phyloP scores from a whole-genome alignment of 345 rosid species.

The Leavenworthia alabamica region DNA sequence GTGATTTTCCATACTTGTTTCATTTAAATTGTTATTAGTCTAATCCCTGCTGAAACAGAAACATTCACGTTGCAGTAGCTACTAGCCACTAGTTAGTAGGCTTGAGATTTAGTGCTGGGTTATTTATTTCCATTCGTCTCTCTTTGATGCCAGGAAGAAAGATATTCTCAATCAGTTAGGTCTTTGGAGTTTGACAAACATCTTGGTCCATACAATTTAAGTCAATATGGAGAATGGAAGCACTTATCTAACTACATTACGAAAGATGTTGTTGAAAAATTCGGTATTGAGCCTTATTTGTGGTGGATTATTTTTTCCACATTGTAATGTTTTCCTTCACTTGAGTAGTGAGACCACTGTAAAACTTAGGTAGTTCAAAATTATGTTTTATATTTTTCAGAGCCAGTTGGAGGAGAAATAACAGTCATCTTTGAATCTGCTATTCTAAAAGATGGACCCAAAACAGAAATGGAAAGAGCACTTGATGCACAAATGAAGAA shows the following conservation, averaged over 20 bases:
- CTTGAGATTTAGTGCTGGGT: not conserved
- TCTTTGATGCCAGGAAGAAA: constrained; percentile 48
- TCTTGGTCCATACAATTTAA: constrained; percentile 74
- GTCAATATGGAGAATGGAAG: constrained; percentile 67
- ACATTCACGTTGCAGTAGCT: not conserved
- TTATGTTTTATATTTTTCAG: constrained; percentile 33
- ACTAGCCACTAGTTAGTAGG: not conserved
- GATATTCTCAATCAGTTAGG: constrained; percentile 59
- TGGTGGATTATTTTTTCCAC: not conserved
- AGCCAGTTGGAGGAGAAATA: constrained; percentile 91
- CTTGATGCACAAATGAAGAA: constrained; percentile 62
- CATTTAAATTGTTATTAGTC: not conserved
- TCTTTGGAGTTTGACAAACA: constrained; percentile 68
- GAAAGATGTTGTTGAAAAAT: constrained; percentile 46
- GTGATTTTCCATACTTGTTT: not conserved
- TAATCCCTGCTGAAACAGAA: not conserved
- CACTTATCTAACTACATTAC: constrained; percentile 57
- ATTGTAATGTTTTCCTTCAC: not conserved
- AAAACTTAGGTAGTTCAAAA: not conserved
- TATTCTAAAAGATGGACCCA: constrained; percentile 37
- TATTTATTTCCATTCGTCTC: not conserved
- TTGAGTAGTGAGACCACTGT: not conserved
- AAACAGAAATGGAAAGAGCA: constrained; percentile 56
- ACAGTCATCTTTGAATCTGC: constrained; percentile 57
- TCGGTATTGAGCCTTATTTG: constrained; percentile 38